These are phyloP conservation scores for Otatea glauca DNA, from an alignment of 176 grass and related monocot genomes.

Conservation along the genomic window DNA sequence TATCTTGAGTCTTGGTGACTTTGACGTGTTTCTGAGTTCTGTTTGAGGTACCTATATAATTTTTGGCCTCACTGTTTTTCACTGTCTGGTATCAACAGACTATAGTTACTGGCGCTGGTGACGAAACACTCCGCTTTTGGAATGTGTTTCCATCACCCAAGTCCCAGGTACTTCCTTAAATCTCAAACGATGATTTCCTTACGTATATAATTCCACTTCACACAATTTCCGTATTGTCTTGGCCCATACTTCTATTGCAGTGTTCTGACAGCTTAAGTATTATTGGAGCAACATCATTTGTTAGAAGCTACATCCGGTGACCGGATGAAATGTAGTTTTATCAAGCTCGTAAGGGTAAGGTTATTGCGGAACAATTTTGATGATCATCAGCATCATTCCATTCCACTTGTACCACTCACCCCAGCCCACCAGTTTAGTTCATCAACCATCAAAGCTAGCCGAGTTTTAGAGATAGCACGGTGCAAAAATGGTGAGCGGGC, in stretches of 20 bases:
- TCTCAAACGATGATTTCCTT: neutral
- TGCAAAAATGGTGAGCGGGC: constrained; percentile 33
- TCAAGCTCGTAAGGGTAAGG: constrained; percentile 16
- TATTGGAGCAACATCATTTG: constrained; percentile 83
- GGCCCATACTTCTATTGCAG: constrained; percentile 45
- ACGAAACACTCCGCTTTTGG: constrained; percentile 97
- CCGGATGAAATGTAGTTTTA: neutral
- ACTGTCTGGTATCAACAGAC: constrained; percentile 58
- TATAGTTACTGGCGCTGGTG: constrained; percentile 95
- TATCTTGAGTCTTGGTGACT: constrained; percentile 7
- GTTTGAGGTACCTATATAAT: neutral
- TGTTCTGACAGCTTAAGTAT: constrained; percentile 81
- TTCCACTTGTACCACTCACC: constrained; percentile 18
- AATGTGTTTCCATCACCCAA: constrained; percentile 98
- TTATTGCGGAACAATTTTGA: constrained; percentile 41
- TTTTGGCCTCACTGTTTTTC: constrained; percentile 9
- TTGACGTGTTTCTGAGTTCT: constrained; percentile 3
- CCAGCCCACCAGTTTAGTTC: constrained; percentile 19
- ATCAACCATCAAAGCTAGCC: constrained; percentile 38
- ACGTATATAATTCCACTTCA: neutral
- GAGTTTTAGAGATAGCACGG: constrained; percentile 47
- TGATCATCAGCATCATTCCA: constrained; percentile 21
- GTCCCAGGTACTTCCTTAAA: constrained; percentile 63
- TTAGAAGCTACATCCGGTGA: constrained; percentile 95
- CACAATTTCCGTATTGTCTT: neutral